Evolutionary conservation across 1,284 basidiomycete species (phyloP), one percentile per base, ranked within the genome.

Genomic region (Apiotrichum akiyoshidainum): DNA sequence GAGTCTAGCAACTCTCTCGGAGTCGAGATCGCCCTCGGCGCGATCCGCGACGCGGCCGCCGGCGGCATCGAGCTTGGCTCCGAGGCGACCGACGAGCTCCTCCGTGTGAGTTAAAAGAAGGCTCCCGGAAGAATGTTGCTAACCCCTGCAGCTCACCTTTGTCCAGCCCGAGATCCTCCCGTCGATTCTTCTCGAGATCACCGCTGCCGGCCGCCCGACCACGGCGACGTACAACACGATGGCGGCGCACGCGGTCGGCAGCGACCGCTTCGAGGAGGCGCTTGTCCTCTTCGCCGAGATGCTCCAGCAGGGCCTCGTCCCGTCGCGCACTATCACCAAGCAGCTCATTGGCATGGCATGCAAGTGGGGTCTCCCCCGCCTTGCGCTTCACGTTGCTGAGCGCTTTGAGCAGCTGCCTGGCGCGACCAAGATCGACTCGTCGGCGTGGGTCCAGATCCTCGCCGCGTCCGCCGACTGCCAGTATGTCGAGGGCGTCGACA

Each of bases 401-500:
- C 59, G 65, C 46, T 17, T 57, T 8, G 66, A 69, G 46, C 42
- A 44, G 13, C 60, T 61, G 45, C 61, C 61, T 0, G 47, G 33
- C 2, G 59, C 61, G 9, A 22, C 21, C n/a, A 47, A 49, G 50
- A 39, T 68, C 17, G 58, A 64, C 2, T 45, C 54, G 4, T 50
- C 37, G 16, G 54, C 60, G 12, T 75, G 72, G 72, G 59, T 71
- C 11, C 60, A 71, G 11, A 73, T 77, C 19, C 58, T 78, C 17
- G 46, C 61, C 17, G 54, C 68, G 12, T 71, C 68, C 39, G 72
- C 71, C 19, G 69, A 73, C 34, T 53, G 50, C 35, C 66, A 70
- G 22, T 76, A 56, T 89, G 76, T 81, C 22, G 84, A 88, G 8
- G 90, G 89, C 12, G 84, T 87, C 5, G 61, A 80, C 39, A 70